phyloP scores from a whole-genome alignment of 768 basidiomycete genomes.

The Scleroderma citrinum region DNA sequence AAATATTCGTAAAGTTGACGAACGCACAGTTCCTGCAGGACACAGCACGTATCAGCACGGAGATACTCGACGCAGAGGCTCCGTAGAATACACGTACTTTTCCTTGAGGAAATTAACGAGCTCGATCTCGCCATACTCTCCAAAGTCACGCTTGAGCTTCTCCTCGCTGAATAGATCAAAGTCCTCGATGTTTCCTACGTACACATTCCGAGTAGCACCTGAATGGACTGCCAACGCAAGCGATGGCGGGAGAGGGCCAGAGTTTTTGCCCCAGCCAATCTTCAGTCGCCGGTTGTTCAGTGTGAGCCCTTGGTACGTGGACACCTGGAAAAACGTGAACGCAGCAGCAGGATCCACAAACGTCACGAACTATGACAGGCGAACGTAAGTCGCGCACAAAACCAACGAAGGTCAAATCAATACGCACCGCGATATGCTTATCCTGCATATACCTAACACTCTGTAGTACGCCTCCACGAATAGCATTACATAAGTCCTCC shows the following conservation, averaged over 20 bases:
- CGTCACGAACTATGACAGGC: slow-evolving; percentile 70
- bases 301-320: slow-evolving; percentile 82
- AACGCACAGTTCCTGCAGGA: slow-evolving; percentile 82
- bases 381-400: slow-evolving; percentile 1
- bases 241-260: slow-evolving; percentile 78
- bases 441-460: slow-evolving; percentile 94
- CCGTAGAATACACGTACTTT: slow-evolving; percentile 58
- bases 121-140: slow-evolving; percentile 95
- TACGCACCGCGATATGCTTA: slow-evolving; percentile 89
- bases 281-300: slow-evolving; percentile 92
- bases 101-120: slow-evolving; percentile 93
- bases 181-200: slow-evolving; percentile 93
- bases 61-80: background rate
- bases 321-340: slow-evolving; percentile 90
- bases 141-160: slow-evolving; percentile 87
- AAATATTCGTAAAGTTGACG: slow-evolving; percentile 92
- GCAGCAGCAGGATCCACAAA: slow-evolving; percentile 94
- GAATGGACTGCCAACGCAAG: slow-evolving; percentile 85
- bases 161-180: slow-evolving; percentile 90
- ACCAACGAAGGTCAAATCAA: too few species aligned
- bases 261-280: slow-evolving; percentile 97
- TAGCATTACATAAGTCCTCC: slow-evolving; percentile 94
- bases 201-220: slow-evolving; percentile 95
- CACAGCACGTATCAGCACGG: background rate
- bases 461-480: slow-evolving; percentile 94